A percentile compares a stretch with the other conserved stretches of the same genome.
Evolutionary conservation across 805 yeast genomes (phyloP).

Genomic region (Saccharomyces mikatae): DNA sequence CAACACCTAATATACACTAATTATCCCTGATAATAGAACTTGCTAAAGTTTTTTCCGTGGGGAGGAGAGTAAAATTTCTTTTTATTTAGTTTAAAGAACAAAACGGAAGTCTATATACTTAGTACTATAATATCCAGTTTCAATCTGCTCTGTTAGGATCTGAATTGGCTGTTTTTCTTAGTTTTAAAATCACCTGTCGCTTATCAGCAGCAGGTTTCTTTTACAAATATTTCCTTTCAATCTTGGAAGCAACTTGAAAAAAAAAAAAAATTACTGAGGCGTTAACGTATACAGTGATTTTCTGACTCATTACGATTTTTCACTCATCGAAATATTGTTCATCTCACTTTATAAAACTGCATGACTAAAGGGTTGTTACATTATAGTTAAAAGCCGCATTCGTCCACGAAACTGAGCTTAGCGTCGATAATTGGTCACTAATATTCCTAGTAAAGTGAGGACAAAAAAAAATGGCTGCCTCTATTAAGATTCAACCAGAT

Average conservation of each 20-base stretch:
- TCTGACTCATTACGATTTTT: not conserved
- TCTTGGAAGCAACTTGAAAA: not conserved
- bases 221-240: not conserved
- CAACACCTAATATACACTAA: not conserved
- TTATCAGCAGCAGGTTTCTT: not conserved
- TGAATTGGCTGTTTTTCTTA: not conserved
- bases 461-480: not conserved
- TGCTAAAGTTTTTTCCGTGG: not conserved
- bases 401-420: not conserved
- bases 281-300: not conserved
- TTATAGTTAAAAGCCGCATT: not conserved
- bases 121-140: not conserved
- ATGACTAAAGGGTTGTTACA: not conserved
- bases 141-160: not conserved
- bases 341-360: not conserved
- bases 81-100: not conserved
- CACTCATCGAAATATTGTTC: not conserved
- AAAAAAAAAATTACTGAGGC: not conserved
- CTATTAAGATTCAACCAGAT: constrained; percentile 41
- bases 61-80: not conserved
- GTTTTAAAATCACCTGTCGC: not conserved
- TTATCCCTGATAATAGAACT: not conserved
- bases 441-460: not conserved
- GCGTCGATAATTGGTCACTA: not conserved
- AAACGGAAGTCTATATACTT: not conserved